Conservation (phyloP, 2,329 filamentous ascomycete species). For the Mycosphaerella arachidis region DNA sequence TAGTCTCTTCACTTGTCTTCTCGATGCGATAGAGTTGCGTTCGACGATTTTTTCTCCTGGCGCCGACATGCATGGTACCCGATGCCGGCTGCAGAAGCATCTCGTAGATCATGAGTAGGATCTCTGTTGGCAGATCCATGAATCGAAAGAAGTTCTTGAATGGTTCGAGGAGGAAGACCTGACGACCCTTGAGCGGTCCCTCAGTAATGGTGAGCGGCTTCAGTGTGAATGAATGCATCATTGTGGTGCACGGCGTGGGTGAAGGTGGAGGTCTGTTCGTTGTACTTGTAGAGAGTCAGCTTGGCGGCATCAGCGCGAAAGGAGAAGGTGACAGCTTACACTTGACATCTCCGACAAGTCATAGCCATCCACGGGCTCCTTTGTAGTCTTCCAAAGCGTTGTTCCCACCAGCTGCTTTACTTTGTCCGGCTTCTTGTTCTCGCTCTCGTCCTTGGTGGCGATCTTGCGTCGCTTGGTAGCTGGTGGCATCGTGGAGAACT, state of each 20-base stretch:
- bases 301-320: too few species aligned
- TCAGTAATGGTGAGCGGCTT: constrained; percentile 10
- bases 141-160: constrained; percentile 13
- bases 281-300: too few species aligned
- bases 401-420: neutral
- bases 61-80: too few species aligned
- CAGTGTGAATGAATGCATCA: constrained; percentile 10
- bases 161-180: constrained; percentile 17
- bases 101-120: constrained; percentile 21
- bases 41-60: neutral
- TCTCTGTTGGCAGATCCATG: constrained; percentile 17
- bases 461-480: neutral
- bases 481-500: constrained; percentile 2
- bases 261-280: neutral
- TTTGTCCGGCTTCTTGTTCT: neutral
- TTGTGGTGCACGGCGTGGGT: neutral
- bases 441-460: neutral
- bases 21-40: too few species aligned
- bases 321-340: neutral
- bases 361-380: neutral
- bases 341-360: constrained; percentile 3
- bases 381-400: neutral
- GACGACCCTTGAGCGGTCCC: constrained; percentile 13
- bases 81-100: constrained; percentile 1
- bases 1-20: neutral